Evolutionary conservation across 108 stramenopile species (phyloP).

Genomic region (Cylindrotheca fusiformis): DNA sequence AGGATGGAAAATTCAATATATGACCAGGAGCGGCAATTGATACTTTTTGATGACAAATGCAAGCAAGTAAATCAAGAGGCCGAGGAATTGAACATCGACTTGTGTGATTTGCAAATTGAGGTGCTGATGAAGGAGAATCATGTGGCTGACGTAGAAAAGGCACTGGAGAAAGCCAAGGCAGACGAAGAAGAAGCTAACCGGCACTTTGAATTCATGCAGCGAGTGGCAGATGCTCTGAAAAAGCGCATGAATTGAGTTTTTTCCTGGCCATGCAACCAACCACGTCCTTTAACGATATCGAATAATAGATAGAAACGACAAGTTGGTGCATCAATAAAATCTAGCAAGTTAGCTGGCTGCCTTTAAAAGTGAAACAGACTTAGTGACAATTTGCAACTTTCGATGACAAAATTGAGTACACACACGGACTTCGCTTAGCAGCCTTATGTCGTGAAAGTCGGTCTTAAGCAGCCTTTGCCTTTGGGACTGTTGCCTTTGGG

Average conservation of each 20-base stretch:
- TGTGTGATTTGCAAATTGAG: neutral
- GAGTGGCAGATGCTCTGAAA: neutral
- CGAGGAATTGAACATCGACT: neutral
- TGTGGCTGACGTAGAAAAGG: neutral
- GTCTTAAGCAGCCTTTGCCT: neutral
- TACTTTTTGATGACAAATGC: neutral
- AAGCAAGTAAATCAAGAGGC: neutral
- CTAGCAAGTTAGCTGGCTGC: too few species aligned
- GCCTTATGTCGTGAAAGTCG: too few species aligned
- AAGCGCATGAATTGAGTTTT: too few species aligned
- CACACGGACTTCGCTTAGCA: too few species aligned
- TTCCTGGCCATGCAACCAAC: too few species aligned
- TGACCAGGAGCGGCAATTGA: neutral
- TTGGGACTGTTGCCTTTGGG: neutral
- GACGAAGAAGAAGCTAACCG: neutral
- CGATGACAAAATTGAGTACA: constrained; percentile 17
- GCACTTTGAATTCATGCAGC: neutral
- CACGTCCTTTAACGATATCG: too few species aligned
- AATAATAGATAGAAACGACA: too few species aligned
- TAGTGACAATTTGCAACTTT: too few species aligned
- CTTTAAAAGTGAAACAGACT: too few species aligned
- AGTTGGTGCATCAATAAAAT: too few species aligned
- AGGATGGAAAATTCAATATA: neutral
- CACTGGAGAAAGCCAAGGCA: neutral
- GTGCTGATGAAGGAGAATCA: neutral